Percentiles rank a stretch among this genome's conserved stretches.
Conservation (phyloP, 2,329 filamentous ascomycete species). For the Trichoderma arundinaceum region DNA sequence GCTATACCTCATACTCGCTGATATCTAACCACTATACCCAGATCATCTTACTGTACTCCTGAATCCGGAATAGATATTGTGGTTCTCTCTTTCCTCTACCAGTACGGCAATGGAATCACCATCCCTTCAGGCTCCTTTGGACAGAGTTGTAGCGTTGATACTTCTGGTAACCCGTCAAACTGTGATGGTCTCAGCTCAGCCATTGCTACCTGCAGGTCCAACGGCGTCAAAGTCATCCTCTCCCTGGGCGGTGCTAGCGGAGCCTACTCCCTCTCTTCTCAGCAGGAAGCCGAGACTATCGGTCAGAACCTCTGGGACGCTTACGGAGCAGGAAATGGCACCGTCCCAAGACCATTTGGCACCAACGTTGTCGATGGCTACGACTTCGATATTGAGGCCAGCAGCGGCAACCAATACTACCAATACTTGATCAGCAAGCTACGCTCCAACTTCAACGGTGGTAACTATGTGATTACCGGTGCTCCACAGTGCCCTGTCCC, state of each 20-base stretch:
- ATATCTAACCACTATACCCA: too few species aligned
- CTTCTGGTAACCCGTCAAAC: constrained; percentile 39
- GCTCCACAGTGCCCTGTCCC: constrained; percentile 51
- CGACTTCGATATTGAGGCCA: constrained; percentile 38
- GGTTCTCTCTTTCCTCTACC: constrained; percentile 51
- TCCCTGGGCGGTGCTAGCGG: constrained; percentile 35
- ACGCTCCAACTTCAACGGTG: constrained; percentile 35
- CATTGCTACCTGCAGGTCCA: constrained; percentile 37
- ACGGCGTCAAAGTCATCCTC: constrained; percentile 36
- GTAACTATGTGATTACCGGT: constrained; percentile 52
- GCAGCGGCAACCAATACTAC: constrained; percentile 36
- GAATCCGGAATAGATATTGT: constrained; percentile 50
- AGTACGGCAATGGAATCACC: constrained; percentile 31
- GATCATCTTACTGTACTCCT: constrained; percentile 44
- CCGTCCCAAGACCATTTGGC: constrained; percentile 35
- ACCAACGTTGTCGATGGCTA: constrained; percentile 34
- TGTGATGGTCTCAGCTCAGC: constrained; percentile 34
- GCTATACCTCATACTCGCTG: too few species aligned
- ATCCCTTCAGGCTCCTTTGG: constrained; percentile 50
- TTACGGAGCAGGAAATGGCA: constrained; percentile 31
- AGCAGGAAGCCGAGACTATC: constrained; percentile 35
- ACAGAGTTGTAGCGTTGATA: constrained; percentile 47
- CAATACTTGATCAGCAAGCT: constrained; percentile 35
- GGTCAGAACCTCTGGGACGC: constrained; percentile 37
- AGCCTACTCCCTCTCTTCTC: constrained; percentile 34